A percentile compares a stretch with the other conserved stretches of the same genome.
Conservation (phyloP, 1,139 yeast genomes). For the Suhomyces choctaworum region DNA sequence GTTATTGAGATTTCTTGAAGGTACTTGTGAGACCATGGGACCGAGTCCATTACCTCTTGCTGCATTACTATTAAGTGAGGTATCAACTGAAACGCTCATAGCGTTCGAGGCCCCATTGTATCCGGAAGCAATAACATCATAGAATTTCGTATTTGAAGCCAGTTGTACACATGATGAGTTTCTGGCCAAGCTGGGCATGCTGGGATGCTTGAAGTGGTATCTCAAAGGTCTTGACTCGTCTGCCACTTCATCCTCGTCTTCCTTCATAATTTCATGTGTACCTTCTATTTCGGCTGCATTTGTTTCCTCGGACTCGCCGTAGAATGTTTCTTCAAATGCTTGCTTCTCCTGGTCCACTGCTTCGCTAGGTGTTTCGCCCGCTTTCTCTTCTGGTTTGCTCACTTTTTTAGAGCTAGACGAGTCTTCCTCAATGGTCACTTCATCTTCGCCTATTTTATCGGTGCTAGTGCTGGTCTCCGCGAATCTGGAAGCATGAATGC, state of each 20-base stretch:
- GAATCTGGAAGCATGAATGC: slow-evolving; percentile 20
- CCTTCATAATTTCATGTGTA: not conserved
- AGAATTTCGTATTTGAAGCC: slow-evolving; percentile 42
- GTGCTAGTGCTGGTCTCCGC: slow-evolving; percentile 35
- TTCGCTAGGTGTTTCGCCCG: slow-evolving; percentile 7
- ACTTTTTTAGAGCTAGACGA: slow-evolving; percentile 18
- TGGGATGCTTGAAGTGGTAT: slow-evolving; percentile 15
- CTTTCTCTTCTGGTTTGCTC: slow-evolving; percentile 5
- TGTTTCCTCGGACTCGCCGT: slow-evolving; percentile 1
- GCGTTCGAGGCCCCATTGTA: slow-evolving; percentile 62
- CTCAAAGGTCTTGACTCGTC: slow-evolving; percentile 10
- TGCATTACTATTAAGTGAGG: slow-evolving; percentile 38
- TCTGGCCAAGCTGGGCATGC: slow-evolving; percentile 21
- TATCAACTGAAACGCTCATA: slow-evolving; percentile 45
- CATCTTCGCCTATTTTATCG: slow-evolving; percentile 25
- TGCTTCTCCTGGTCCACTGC: slow-evolving; percentile 15
- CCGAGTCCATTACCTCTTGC: slow-evolving; percentile 67
- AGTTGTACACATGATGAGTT: slow-evolving; percentile 28
- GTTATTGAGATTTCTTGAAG: slow-evolving; percentile 64
- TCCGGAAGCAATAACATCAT: slow-evolving; percentile 81
- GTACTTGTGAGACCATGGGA: slow-evolving; percentile 64
- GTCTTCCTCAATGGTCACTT: slow-evolving; percentile 20
- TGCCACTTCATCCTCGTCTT: slow-evolving; percentile 3
- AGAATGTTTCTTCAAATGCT: slow-evolving; percentile 12
- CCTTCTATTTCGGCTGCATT: not conserved